Conservation (phyloP, 1,284 basidiomycete species). For the Cryptococcus wingfieldii region DNA sequence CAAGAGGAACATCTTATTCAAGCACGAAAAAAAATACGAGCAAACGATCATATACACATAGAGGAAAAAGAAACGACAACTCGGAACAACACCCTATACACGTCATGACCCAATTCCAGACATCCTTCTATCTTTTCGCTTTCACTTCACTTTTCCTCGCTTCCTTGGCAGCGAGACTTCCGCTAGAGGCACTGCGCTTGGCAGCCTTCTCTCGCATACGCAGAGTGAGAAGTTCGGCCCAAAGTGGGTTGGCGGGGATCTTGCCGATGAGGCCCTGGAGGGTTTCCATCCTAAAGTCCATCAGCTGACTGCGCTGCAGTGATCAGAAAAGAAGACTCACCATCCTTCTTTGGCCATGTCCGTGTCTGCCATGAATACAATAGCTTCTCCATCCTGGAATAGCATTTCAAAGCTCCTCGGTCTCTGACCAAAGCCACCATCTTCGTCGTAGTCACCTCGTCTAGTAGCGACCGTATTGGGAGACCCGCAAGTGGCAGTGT, state of each 20-base stretch:
- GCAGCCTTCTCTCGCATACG: constrained; percentile 14
- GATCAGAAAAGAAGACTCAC: constrained; percentile 53
- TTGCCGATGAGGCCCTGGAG: constrained; percentile 73
- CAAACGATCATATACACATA: too few relatives aligned
- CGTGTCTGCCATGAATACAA: constrained; percentile 85
- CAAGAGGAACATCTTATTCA: too few relatives aligned
- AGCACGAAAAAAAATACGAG: too few relatives aligned
- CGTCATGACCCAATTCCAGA: too few relatives aligned
- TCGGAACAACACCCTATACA: too few relatives aligned
- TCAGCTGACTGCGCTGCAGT: background rate
- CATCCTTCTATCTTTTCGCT: background rate
- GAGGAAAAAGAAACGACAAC: too few relatives aligned
- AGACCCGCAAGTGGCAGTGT: constrained; percentile 37
- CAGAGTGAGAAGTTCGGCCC: constrained; percentile 69
- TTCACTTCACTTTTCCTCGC: constrained; percentile 1
- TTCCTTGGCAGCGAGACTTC: constrained; percentile 9
- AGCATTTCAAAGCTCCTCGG: constrained; percentile 76
- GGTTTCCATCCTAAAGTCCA: constrained; percentile 66
- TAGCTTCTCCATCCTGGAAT: constrained; percentile 75
- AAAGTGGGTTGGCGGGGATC: constrained; percentile 81
- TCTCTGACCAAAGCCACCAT: constrained; percentile 52
- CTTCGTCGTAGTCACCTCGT: constrained; percentile 62
- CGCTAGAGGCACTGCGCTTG: constrained; percentile 6
- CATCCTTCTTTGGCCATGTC: constrained; percentile 82
- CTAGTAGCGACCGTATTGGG: constrained; percentile 35